Percentiles rank a stretch among this genome's conserved stretches.
Evolutionary conservation across 1,284 basidiomycete species (phyloP).

Genomic region (Irpex sp.): DNA sequence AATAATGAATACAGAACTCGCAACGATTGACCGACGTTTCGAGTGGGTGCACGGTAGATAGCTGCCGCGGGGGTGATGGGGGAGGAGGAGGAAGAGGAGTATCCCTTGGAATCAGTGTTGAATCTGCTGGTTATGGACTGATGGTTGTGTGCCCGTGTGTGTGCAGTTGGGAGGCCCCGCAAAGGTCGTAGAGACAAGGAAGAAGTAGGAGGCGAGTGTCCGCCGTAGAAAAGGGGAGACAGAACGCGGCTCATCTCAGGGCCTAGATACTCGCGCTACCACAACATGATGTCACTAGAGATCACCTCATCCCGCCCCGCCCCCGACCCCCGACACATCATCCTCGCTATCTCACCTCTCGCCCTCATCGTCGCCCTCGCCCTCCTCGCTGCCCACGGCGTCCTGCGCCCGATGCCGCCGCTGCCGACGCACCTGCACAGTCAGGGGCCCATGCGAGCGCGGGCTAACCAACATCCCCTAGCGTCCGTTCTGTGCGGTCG

Average conservation of each 20-base stretch:
- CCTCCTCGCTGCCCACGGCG: background rate
- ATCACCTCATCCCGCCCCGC: background rate
- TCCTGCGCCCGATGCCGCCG: background rate
- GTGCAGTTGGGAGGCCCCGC: background rate
- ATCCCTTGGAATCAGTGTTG: background rate
- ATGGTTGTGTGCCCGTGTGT: background rate
- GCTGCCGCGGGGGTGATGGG: background rate
- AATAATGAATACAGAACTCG: background rate
- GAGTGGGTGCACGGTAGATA: background rate
- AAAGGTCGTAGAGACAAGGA: background rate
- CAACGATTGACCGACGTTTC: background rate
- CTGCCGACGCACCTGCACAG: background rate
- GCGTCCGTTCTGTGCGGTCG: background rate
- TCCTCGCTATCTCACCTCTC: background rate
- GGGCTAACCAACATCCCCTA: background rate
- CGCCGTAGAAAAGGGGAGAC: background rate
- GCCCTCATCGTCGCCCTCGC: background rate
- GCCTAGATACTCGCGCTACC: background rate
- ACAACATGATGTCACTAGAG: conserved; percentile 2
- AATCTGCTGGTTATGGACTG: background rate
- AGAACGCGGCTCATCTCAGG: background rate
- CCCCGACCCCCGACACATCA: background rate
- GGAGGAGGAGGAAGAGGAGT: background rate
- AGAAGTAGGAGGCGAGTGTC: background rate
- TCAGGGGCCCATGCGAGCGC: background rate